Conservation (phyloP, 2,329 filamentous ascomycete species). For the Drechslerella stenobrocha region DNA sequence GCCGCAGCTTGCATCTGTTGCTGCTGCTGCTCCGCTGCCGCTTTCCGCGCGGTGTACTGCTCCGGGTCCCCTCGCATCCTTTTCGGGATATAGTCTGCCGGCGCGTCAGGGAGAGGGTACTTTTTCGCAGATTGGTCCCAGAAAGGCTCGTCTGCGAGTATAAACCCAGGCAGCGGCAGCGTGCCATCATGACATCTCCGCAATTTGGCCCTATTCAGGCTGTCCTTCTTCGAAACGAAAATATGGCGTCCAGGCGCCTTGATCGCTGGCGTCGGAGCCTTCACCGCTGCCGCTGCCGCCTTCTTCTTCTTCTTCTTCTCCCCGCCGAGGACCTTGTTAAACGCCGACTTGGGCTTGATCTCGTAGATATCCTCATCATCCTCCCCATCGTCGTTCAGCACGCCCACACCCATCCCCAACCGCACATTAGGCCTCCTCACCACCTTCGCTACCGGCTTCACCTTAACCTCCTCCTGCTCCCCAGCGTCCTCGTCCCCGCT, state of each 20-base stretch:
- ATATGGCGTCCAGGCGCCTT: constrained; percentile 65
- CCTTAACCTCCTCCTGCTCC: constrained; percentile 57
- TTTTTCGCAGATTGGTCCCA: constrained; percentile 54
- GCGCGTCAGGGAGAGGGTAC: constrained; percentile 70
- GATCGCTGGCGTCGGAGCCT: constrained; percentile 56
- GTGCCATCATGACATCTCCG: constrained; percentile 81
- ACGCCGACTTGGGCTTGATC: constrained; percentile 85
- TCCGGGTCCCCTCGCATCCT: constrained; percentile 19
- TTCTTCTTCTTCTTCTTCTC: constrained; percentile 75
- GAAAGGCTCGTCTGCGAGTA: constrained; percentile 64
- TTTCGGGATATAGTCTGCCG: constrained; percentile 67
- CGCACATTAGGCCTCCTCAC: constrained; percentile 60
- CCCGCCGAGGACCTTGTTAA: constrained; percentile 77
- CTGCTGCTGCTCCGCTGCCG: background rate
- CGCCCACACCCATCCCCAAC: constrained; percentile 80
- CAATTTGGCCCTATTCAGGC: constrained; percentile 58
- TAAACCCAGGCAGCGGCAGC: constrained; percentile 76
- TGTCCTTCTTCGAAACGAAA: constrained; percentile 71
- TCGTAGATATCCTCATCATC: constrained; percentile 95
- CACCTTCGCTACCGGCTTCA: constrained; percentile 51
- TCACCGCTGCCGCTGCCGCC: constrained; percentile 58
- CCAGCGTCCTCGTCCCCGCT: constrained; percentile 60
- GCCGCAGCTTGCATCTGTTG: background rate
- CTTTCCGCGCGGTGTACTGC: constrained; percentile 21
- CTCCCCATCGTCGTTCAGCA: constrained; percentile 89